These are phyloP conservation scores for Quercus bicolor DNA, from an alignment of 306 rosid genomes.

Conservation along the genomic window DNA sequence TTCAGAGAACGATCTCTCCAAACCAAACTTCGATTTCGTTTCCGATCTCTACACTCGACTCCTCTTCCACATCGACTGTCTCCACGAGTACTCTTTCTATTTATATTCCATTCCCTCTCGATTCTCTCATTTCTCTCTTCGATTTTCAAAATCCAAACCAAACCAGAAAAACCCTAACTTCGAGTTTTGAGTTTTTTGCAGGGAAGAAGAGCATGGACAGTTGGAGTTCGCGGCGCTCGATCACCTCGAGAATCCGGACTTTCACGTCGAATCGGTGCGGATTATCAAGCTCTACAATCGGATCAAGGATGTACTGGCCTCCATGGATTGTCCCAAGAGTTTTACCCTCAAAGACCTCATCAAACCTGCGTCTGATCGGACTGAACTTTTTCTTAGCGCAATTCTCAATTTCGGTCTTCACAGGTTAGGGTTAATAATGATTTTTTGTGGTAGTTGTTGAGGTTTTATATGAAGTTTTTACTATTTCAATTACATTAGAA, in stretches of 20 bases:
- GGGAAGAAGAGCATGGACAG: conserved; percentile 75
- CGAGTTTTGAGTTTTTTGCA: conserved; percentile 15
- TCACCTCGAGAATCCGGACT: conserved; percentile 72
- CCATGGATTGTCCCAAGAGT: conserved; percentile 50
- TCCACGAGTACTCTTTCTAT: conserved; percentile 34
- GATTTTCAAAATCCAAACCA: background rate
- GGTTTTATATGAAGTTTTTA: background rate
- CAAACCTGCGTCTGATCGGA: conserved; percentile 52
- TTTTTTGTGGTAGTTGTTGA: background rate
- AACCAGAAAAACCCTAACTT: background rate
- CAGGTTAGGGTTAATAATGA: conserved; percentile 33
- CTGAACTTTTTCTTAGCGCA: conserved; percentile 64
- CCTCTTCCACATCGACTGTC: conserved; percentile 48
- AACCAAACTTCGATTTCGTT: conserved; percentile 48
- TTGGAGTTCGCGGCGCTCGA: conserved; percentile 69
- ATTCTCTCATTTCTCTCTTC: background rate
- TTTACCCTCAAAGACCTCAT: conserved; percentile 62
- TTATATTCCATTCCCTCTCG: background rate
- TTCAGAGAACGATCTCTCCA: conserved; percentile 50
- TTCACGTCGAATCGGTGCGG: conserved; percentile 46
- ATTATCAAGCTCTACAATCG: conserved; percentile 36
- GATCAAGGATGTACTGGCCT: conserved; percentile 51
- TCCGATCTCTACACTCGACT: conserved; percentile 56
- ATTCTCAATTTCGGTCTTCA: conserved; percentile 63
- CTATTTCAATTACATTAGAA: too few species aligned